Base-by-base conservation (phyloP, 2,329 filamentous ascomycete genomes). In the Hypoxylon sp. region DNA sequence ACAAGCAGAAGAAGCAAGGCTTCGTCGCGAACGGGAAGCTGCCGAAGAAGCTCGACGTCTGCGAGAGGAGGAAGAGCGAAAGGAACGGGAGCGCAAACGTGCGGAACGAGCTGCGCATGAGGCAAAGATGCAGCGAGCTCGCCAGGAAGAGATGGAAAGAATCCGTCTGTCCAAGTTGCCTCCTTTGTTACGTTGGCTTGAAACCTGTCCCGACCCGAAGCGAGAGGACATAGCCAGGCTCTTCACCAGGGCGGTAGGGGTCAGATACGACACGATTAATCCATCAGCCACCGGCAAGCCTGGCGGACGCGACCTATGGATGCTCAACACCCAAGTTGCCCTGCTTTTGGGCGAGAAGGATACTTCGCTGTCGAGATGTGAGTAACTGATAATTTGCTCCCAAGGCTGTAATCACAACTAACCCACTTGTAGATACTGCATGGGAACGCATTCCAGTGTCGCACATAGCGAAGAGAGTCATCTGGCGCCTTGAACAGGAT, bases 261-360 rank as follows among this genome's bases (percentile, higher is more conserved):
- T 89, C 52, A 86, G 89, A 21, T 90, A 88, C 74, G 89, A 91
- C 76, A 90, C 88, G 3, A 89, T 91, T 62, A 83, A 83, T 13
- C 83, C 84, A 2, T 82, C 83, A 31, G 80, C 84, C 13, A 87
- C 84, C 5, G 85, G 85, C 6, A 86, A 84, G 10, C 72, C 83
- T 1, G 85, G 84, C 51, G 88, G 88, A n/a, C 84, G 88, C 54
- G 89, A 91, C 72, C 88, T 89, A 71, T 91, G 89, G 89, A 78
- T 91, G 61, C 83, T 91, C 54, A 91, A 91, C 73, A 88, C 86
- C 2, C 87, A 91, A 62, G 88, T 86, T 54, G 89, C 89, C 7
- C 79, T 91, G 13, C 82, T 91, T 7, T 80, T 91, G 1, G 89
- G 89, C 13, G 88, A 91, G 73, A 90, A 89, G 74, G 89, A 91